These are phyloP conservation scores for Pichia sp. DNA, from an alignment of 1,139 yeast genomes.

Conservation along the genomic window DNA sequence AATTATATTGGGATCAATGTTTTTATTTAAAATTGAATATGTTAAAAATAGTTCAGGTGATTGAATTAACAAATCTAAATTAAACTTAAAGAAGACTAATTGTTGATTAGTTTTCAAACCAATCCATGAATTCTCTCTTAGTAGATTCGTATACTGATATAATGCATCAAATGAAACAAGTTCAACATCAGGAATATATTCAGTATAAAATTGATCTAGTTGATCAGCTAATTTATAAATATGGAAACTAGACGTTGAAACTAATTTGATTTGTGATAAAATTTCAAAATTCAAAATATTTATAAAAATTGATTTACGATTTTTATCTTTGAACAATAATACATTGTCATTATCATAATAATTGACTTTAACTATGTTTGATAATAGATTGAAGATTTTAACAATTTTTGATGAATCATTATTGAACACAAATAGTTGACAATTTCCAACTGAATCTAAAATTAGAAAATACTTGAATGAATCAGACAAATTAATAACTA, in stretches of 20 bases:
- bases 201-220: background rate
- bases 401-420: background rate
- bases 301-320: background rate
- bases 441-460: background rate
- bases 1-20: background rate
- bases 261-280: background rate
- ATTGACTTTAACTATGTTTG: background rate
- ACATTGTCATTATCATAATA: conserved; percentile 1
- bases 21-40: background rate
- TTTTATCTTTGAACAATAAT: background rate
- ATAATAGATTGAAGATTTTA: background rate
- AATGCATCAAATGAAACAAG: background rate
- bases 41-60: conserved; percentile 10
- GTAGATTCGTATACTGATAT: background rate
- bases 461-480: conserved; percentile 2
- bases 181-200: background rate
- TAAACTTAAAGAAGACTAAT: conserved; percentile 1
- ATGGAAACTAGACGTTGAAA: background rate
- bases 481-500: background rate
- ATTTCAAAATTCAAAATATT: background rate
- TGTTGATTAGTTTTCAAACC: conserved; percentile 5
- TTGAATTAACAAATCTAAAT: background rate
- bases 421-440: conserved; percentile 3
- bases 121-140: conserved; percentile 9
- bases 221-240: background rate